Evolutionary conservation across 2,329 filamentous ascomycete species (phyloP), one percentile per base, ranked within the genome.

Genomic region (Monilinia fructicola): DNA sequence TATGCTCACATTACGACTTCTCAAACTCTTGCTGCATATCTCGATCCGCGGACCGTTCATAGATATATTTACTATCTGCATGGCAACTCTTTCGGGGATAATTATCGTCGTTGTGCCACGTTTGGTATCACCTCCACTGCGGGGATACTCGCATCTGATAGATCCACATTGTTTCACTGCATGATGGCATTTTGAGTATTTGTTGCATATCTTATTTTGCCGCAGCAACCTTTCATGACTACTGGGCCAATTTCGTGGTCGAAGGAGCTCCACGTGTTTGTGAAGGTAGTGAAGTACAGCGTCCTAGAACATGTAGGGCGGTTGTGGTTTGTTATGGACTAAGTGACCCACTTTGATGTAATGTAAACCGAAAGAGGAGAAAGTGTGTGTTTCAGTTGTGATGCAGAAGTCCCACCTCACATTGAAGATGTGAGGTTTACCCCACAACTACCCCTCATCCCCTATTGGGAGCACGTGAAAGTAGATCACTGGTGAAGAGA

Each of bases 131-230:
- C 44, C 46, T 38, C n/a, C 10, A 16, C 1, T 38, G 44, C 56
- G 56, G 56, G 44, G 56, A 59, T 60, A 60, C 56, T 48, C 35
- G 10, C 18, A 46, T 50, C 11, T 38, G 48, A 23, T 23, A 23
- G 56, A 48, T 48, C 26, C 28, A 60, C 40, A 44, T 26, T 23
- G 56, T 50, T 50, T 59, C 21, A 59, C 26, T 46, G 21, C 21
- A 48, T 48, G 4, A 48, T 60, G 14, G 21, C 9, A 1, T 38
- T 16, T 46, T n/a, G 5, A 4, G 16, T 38, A 11, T 50, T 59
- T 60, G 56, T 50, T 60, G 44, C 21, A 60, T 60, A 50, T 60
- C 56, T 60, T 50, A 50, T 38, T 60, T 60, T 60, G 44, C 56
- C 44, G 56, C 28, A 38, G 48, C 44, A 38, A 4, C 28, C 56